Conservation (phyloP, 768 basidiomycete genomes). For the Saitozyma podzolica region DNA sequence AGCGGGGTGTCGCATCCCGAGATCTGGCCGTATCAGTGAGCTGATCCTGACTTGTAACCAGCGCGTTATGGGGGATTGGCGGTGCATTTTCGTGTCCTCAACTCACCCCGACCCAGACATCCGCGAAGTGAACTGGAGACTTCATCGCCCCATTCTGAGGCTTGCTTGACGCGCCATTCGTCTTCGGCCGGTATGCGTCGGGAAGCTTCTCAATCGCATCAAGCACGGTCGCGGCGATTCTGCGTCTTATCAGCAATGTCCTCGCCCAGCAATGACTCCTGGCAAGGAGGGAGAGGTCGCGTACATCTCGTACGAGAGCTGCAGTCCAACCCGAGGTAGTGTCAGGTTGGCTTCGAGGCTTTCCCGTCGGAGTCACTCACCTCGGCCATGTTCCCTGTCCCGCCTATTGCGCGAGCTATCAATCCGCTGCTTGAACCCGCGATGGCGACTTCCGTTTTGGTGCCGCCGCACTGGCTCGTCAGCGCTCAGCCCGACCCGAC, state of each 20-base stretch:
- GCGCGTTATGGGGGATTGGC: too few relatives aligned
- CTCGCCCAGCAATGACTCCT: background rate
- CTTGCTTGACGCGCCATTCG: background rate
- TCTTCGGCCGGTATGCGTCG: background rate
- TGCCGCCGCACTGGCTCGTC: conserved; percentile 61
- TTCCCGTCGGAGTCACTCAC: conserved; percentile 55
- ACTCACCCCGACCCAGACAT: conserved; percentile 36
- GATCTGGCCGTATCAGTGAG: conserved; percentile 18
- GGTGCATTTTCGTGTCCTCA: too few relatives aligned
- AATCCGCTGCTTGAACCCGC: conserved; percentile 62
- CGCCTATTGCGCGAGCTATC: conserved; percentile 67
- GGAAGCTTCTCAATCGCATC: conserved; percentile 22
- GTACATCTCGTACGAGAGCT: conserved; percentile 20
- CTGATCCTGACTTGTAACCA: background rate
- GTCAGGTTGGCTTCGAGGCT: background rate
- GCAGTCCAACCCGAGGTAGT: conserved; percentile 15
- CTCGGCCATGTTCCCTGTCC: conserved; percentile 84
- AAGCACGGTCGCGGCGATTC: conserved; percentile 21
- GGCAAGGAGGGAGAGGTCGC: background rate
- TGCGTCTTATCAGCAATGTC: conserved; percentile 20
- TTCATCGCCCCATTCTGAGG: background rate
- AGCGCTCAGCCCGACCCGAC: background rate
- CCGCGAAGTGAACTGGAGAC: conserved; percentile 19
- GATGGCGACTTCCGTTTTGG: conserved; percentile 79
- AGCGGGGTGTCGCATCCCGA: conserved; percentile 32